phyloP scores from a whole-genome alignment of 2,329 filamentous ascomycete species.

The Aspergillus ustus region DNA sequence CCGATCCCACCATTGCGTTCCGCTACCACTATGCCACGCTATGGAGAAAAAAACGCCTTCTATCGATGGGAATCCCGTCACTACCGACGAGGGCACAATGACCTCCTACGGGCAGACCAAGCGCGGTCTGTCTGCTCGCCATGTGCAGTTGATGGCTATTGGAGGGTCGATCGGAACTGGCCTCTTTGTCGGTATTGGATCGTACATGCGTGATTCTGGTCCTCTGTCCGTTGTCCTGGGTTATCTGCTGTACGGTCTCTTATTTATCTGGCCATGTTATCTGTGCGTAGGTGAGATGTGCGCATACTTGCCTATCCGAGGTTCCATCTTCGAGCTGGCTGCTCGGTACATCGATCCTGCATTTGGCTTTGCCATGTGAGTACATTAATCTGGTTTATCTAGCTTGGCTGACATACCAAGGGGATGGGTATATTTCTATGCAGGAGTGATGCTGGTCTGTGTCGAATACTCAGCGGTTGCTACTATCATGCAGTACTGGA shows the following conservation, averaged over 20 bases:
- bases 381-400: neutral
- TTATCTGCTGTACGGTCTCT: constrained; percentile 40
- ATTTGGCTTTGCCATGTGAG: constrained; percentile 46
- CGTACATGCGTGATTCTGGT: constrained; percentile 37
- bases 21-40: constrained; percentile 2
- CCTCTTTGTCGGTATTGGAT: constrained; percentile 43
- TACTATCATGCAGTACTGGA: constrained; percentile 53
- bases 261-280: constrained; percentile 40
- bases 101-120: constrained; percentile 21
- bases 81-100: constrained; percentile 26
- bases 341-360: constrained; percentile 55
- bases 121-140: constrained; percentile 19
- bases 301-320: constrained; percentile 47
- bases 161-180: constrained; percentile 27
- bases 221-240: constrained; percentile 42
- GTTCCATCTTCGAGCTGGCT: constrained; percentile 53
- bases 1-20: neutral
- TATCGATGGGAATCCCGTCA: constrained; percentile 16
- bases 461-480: constrained; percentile 54
- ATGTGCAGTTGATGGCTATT: constrained; percentile 23
- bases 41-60: constrained; percentile 33
- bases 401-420: constrained; percentile 13
- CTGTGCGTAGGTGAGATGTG: constrained; percentile 36
- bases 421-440: constrained; percentile 54
- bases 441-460: constrained; percentile 50